Conservation (phyloP, 805 yeast species). For the Metschnikowia peoriensis region DNA sequence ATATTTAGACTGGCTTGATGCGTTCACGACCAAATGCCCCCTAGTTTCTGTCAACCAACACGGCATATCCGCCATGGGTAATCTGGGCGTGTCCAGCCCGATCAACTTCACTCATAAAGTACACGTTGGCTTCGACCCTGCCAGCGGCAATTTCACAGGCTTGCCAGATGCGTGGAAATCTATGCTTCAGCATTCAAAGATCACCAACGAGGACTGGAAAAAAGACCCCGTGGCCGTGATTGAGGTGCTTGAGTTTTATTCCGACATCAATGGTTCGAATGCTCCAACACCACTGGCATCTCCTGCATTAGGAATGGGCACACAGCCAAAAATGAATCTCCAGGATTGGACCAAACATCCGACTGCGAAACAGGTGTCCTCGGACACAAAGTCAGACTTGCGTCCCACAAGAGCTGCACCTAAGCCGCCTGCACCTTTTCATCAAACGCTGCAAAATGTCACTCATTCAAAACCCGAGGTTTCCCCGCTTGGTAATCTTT, state of each 20-base stretch:
- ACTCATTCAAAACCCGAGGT: constrained; percentile 10
- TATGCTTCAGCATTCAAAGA: constrained; percentile 55
- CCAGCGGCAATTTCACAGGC: constrained; percentile 57
- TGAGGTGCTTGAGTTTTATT: constrained; percentile 57
- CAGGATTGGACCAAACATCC: constrained; percentile 46
- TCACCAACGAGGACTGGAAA: constrained; percentile 60
- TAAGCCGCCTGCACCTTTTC: constrained; percentile 44
- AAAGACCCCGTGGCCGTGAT: constrained; percentile 65
- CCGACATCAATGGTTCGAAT: constrained; percentile 45
- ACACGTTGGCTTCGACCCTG: constrained; percentile 83
- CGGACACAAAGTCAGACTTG: constrained; percentile 16
- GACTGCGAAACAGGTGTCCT: constrained; percentile 10
- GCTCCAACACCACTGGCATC: constrained; percentile 31
- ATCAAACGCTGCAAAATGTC: constrained; percentile 22
- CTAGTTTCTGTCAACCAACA: constrained; percentile 42
- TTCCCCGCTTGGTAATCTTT: constrained; percentile 36
- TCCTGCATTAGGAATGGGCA: constrained; percentile 20
- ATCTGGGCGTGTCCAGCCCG: constrained; percentile 76
- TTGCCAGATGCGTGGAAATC: constrained; percentile 59
- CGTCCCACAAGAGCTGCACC: constrained; percentile 43
- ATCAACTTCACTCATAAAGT: constrained; percentile 94
- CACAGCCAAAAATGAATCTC: constrained; percentile 24
- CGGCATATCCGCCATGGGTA: constrained; percentile 21
- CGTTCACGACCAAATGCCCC: constrained; percentile 76
- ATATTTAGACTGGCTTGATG: constrained; percentile 86